phyloP scores from a whole-genome alignment of 106 monocot genomes.

The Agapanthus africanus region DNA sequence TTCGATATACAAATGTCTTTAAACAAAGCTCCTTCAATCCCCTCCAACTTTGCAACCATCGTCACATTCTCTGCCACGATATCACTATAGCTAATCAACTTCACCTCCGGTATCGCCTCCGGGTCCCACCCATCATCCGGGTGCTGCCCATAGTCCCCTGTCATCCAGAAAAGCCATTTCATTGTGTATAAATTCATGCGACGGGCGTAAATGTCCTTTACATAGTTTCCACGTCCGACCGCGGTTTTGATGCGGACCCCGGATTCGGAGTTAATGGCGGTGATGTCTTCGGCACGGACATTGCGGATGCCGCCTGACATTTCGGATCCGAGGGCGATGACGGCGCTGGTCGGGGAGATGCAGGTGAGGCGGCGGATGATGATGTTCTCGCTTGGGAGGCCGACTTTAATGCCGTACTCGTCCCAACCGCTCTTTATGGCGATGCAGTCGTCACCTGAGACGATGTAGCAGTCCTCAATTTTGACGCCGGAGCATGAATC shows the following conservation, averaged over 20 bases:
- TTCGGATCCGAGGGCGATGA: conserved; percentile 83
- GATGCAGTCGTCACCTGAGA: conserved; percentile 88
- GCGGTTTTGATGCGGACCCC: conserved; percentile 80
- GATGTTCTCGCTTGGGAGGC: conserved; percentile 75
- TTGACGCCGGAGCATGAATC: conserved; percentile 77
- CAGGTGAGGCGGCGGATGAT: conserved; percentile 65
- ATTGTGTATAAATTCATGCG: conserved; percentile 59
- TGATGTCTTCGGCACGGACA: conserved; percentile 70
- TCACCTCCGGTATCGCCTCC: conserved; percentile 59
- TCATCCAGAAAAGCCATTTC: conserved; percentile 90
- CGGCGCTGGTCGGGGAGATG: conserved; percentile 87
- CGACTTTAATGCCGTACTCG: conserved; percentile 73
- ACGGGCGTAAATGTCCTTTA: conserved; percentile 57
- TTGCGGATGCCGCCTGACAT: conserved; percentile 87
- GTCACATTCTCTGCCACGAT: conserved; percentile 61
- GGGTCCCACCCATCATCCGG: conserved; percentile 65
- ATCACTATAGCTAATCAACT: conserved; percentile 64
- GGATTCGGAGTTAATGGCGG: conserved; percentile 69
- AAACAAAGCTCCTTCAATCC: conserved; percentile 51
- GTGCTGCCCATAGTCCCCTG: conserved; percentile 62
- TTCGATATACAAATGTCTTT: conserved; percentile 84
- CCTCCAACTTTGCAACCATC: conserved; percentile 60
- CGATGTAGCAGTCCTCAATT: conserved; percentile 81
- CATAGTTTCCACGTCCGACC: conserved; percentile 59
- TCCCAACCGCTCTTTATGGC: conserved; percentile 97